A percentile compares a stretch with the other conserved stretches of the same genome.
Evolutionary conservation across 1,284 basidiomycete species (phyloP).

Genomic region (Sporisorium graminicola): DNA sequence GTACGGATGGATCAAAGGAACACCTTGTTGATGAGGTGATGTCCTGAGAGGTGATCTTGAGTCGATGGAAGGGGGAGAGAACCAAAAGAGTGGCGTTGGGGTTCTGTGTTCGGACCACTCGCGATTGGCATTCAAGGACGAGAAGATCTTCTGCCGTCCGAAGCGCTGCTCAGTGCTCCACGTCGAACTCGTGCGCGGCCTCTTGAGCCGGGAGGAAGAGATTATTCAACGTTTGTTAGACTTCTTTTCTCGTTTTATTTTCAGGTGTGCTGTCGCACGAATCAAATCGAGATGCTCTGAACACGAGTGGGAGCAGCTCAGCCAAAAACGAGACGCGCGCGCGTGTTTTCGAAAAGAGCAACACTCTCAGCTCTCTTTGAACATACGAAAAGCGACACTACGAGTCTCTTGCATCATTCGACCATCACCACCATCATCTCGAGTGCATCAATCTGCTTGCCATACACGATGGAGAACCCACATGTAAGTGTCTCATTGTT

Average conservation of each 20-base stretch:
- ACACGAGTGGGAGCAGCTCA: slow-evolving; percentile 10
- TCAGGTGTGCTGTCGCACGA: slow-evolving; percentile 43
- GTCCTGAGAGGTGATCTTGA: slow-evolving; percentile 24
- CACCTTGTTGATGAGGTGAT: slow-evolving; percentile 9
- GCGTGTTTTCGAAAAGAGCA: slow-evolving; percentile 32
- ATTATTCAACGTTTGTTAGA: slow-evolving; percentile 15
- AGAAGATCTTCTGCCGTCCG: slow-evolving; percentile 28
- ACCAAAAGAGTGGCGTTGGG: not conserved
- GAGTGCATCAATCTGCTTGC: not conserved
- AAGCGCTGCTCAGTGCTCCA: slow-evolving; percentile 19
- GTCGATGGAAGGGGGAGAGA: slow-evolving; percentile 8
- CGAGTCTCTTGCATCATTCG: not conserved
- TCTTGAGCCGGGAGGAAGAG: not conserved
- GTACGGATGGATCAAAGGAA: slow-evolving; percentile 1
- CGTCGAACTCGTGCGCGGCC: slow-evolving; percentile 42
- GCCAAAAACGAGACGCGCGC: slow-evolving; percentile 22
- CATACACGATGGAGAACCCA: slow-evolving; percentile 39
- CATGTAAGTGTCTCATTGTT: slow-evolving; percentile 23
- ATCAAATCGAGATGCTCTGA: not conserved
- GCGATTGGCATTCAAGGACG: not conserved
- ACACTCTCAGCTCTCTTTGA: slow-evolving; percentile 12
- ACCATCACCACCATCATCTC: slow-evolving; percentile 14
- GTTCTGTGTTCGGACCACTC: not conserved
- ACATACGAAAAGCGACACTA: slow-evolving; percentile 9
- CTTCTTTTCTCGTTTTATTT: not conserved